phyloP scores from a whole-genome alignment of 208 protist species.

The Leishmania major region DNA sequence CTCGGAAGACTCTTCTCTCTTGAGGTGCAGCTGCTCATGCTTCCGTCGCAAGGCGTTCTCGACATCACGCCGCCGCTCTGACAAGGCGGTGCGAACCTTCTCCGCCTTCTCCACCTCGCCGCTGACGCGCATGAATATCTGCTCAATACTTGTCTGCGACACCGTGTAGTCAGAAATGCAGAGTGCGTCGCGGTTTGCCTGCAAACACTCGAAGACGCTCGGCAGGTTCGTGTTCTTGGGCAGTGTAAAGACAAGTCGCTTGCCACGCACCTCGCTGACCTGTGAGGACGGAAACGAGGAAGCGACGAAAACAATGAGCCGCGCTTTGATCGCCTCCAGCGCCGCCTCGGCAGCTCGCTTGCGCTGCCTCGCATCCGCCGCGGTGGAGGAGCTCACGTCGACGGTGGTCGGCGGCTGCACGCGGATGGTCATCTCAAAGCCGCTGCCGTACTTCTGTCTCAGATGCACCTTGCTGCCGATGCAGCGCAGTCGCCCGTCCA shows the following conservation, averaged over 20 bases:
- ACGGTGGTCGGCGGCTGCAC: constrained; percentile 13
- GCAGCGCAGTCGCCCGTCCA: constrained; percentile 78
- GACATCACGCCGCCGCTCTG: background rate
- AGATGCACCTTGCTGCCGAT: constrained; percentile 85
- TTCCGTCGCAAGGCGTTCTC: background rate
- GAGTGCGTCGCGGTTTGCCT: constrained; percentile 34
- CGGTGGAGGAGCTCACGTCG: background rate
- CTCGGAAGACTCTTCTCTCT: background rate
- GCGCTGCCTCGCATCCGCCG: background rate
- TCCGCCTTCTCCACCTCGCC: constrained; percentile 8
- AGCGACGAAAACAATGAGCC: constrained; percentile 32
- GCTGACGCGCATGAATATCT: constrained; percentile 57
- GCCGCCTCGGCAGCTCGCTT: background rate
- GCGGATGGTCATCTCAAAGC: constrained; percentile 53
- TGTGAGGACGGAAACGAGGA: constrained; percentile 26
- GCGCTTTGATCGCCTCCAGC: background rate
- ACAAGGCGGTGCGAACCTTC: background rate
- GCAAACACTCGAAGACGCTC: constrained; percentile 35
- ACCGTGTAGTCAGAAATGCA: constrained; percentile 67
- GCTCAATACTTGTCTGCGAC: constrained; percentile 57
- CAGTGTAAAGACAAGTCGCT: constrained; percentile 36
- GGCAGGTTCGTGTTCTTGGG: constrained; percentile 33
- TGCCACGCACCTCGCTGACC: constrained; percentile 26
- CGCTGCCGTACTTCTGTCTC: constrained; percentile 73
- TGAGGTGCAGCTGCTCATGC: background rate